Evolutionary conservation across 176 grass and related monocot genomes (phyloP).

Genomic region (Triticum timopheevii): DNA sequence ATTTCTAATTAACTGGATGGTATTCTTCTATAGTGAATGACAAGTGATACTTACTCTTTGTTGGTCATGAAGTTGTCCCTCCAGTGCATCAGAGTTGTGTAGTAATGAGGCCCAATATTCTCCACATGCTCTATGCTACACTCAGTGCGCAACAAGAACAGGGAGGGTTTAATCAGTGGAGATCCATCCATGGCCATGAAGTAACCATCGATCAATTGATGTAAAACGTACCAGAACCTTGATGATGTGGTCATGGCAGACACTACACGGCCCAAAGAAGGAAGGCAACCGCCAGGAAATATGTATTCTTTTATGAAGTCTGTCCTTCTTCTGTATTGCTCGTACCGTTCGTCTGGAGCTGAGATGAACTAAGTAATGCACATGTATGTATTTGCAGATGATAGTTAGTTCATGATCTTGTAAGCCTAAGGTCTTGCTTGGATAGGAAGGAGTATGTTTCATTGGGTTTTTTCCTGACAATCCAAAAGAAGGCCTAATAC

Average conservation of each 20-base stretch:
- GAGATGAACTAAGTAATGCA: slow-evolving; percentile 1
- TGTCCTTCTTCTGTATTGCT: not conserved
- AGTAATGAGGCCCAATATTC: not conserved
- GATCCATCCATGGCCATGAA: not conserved
- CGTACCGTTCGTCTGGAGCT: not conserved
- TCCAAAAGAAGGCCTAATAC: not conserved
- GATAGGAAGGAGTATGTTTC: not conserved
- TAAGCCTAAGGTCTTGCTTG: not conserved
- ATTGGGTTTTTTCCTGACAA: not conserved
- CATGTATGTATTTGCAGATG: not conserved
- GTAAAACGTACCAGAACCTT: not conserved
- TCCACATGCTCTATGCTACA: not conserved
- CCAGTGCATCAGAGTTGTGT: not conserved
- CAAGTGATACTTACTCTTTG: not conserved
- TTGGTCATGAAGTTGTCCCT: not conserved
- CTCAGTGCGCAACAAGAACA: not conserved
- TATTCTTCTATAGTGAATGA: not conserved
- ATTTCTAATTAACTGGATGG: not conserved
- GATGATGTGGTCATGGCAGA: not conserved
- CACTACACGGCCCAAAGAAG: not conserved
- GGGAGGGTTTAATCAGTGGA: not conserved
- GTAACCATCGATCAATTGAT: not conserved
- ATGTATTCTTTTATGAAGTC: slow-evolving; percentile 9
- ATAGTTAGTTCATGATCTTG: not conserved
- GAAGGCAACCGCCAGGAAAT: slow-evolving; percentile 6